These are phyloP conservation scores for Alnus rubra DNA, from an alignment of 306 rosid genomes.

Conservation along the genomic window DNA sequence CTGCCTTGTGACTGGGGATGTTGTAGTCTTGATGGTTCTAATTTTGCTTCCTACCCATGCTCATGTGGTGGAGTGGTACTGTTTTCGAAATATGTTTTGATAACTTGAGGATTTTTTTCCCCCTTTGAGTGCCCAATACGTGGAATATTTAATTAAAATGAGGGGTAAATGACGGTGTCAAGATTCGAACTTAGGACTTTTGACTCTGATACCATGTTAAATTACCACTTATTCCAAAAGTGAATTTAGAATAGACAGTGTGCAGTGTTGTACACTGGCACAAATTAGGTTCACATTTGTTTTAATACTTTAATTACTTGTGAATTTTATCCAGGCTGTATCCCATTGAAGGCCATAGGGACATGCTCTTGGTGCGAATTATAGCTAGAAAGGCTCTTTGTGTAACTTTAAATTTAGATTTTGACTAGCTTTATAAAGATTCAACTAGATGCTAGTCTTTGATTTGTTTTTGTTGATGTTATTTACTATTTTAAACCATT, in stretches of 20 bases:
- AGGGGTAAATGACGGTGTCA: no score
- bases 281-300: background rate
- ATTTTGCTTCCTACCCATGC: no score
- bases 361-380: slow-evolving; percentile 9
- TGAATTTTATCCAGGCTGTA: background rate
- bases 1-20: no score
- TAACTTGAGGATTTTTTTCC: background rate
- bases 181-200: no score
- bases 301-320: background rate
- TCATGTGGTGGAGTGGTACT: no score
- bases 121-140: background rate
- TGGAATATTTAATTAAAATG: no score
- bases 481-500: background rate
- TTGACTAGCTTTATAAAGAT: background rate
- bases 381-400: background rate
- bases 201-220: no score
- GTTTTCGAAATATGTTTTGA: background rate
- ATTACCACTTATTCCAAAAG: no score
- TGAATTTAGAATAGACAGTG: background rate
- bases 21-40: no score
- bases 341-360: background rate
- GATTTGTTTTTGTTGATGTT: background rate
- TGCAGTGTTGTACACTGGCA: background rate
- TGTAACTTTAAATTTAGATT: background rate
- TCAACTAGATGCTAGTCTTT: slow-evolving; percentile 6